phyloP scores from a whole-genome alignment of 352 stramenopile genomes.

The Plasmopara muralis region DNA sequence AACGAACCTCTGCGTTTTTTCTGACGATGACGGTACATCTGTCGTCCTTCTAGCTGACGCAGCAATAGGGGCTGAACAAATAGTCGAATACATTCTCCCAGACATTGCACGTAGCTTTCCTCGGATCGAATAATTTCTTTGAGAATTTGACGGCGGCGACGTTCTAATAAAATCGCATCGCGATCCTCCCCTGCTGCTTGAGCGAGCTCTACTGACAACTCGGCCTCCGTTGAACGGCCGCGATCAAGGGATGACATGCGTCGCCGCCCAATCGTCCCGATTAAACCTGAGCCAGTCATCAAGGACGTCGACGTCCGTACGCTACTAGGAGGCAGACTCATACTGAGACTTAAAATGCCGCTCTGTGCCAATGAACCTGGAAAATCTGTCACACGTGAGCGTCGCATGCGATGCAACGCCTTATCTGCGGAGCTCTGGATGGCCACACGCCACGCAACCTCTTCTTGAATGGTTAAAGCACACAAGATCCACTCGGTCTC shows the following conservation, averaged over 20 bases:
- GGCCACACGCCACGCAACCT: constrained; percentile 54
- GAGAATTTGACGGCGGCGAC: constrained; percentile 63
- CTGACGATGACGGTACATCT: constrained; percentile 53
- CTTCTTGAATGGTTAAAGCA: constrained; percentile 52
- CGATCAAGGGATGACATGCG: constrained; percentile 32
- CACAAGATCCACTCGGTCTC: constrained; percentile 69
- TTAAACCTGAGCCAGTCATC: constrained; percentile 12
- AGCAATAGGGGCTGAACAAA: constrained; percentile 79
- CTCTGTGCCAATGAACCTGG: constrained; percentile 36
- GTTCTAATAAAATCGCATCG: constrained; percentile 52
- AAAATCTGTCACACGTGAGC: constrained; percentile 55
- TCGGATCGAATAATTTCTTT: constrained; percentile 81
- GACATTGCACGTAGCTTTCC: constrained; percentile 74
- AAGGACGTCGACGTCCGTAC: constrained; percentile 23
- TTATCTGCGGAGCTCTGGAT: constrained; percentile 68
- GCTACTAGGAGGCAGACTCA: constrained; percentile 23
- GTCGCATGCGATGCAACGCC: constrained; percentile 47
- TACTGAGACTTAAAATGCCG: constrained; percentile 29
- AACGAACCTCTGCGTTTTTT: constrained; percentile 58
- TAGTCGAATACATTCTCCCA: constrained; percentile 78
- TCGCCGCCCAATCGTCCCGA: constrained; percentile 9
- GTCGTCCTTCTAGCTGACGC: constrained; percentile 71
- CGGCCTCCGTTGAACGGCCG: constrained; percentile 22
- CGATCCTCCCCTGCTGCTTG: constrained; percentile 27
- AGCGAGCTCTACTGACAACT: constrained; percentile 29